phyloP scores from a whole-genome alignment of 768 basidiomycete genomes.

The Trametes cubensis region DNA sequence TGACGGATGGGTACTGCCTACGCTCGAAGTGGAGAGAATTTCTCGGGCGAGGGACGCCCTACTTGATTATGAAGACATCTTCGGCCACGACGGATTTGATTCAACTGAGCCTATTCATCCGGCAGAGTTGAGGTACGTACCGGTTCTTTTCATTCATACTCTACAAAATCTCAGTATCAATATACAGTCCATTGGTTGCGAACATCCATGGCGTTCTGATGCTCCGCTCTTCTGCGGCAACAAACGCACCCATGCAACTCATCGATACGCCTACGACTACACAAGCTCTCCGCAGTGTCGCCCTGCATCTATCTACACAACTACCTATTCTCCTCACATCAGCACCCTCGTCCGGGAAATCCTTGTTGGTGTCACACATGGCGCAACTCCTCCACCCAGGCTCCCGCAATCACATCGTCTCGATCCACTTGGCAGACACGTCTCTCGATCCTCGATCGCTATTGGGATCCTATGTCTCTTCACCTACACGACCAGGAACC shows the following conservation, averaged over 20 bases:
- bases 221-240: constrained; percentile 45
- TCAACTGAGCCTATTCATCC: constrained; percentile 39
- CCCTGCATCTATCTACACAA: constrained; percentile 64
- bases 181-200: constrained; percentile 53
- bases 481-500: constrained; percentile 75
- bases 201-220: constrained; percentile 72
- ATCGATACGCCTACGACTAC: constrained; percentile 68
- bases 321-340: constrained; percentile 84
- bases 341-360: constrained; percentile 86
- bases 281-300: constrained; percentile 61
- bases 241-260: constrained; percentile 40
- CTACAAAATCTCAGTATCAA: constrained; percentile 12
- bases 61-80: constrained; percentile 47
- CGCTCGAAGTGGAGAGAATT: constrained; percentile 67
- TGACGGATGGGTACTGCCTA: constrained; percentile 85
- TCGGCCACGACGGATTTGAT: constrained; percentile 42
- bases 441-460: constrained; percentile 93
- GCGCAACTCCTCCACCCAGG: constrained; percentile 65
- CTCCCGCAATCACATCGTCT: constrained; percentile 69
- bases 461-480: constrained; percentile 91
- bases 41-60: constrained; percentile 51
- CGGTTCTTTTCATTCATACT: neutral
- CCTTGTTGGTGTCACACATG: constrained; percentile 76
- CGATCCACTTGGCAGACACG: constrained; percentile 91
- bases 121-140: constrained; percentile 58